Evolutionary conservation across 352 stramenopile genomes (phyloP).

Genomic region (Sclerospora graminicola): DNA sequence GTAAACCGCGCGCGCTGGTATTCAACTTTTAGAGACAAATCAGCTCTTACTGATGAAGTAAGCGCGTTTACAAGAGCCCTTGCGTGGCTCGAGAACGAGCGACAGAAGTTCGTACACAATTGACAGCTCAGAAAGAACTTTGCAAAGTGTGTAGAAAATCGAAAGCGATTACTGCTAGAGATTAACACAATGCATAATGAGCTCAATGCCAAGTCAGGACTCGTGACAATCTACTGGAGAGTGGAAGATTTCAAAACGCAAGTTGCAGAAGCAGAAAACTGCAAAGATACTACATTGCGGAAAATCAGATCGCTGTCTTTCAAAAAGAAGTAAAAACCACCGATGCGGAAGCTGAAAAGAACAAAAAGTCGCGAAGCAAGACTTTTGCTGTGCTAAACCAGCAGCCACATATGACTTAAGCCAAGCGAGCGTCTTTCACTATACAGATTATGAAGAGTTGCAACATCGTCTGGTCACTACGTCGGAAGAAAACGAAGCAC

Average conservation of each 20-base stretch:
- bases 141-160: constrained; percentile 28
- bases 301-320: constrained; percentile 26
- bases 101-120: constrained; percentile 30
- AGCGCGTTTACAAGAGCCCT: constrained; percentile 42
- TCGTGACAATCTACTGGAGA: constrained; percentile 50
- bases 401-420: constrained; percentile 48
- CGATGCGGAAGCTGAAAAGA: constrained; percentile 5
- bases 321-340: constrained; percentile 15
- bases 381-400: constrained; percentile 28
- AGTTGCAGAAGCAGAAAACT: constrained; percentile 19
- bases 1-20: constrained; percentile 55
- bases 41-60: constrained; percentile 55
- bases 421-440: constrained; percentile 43
- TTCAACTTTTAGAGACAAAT: constrained; percentile 67
- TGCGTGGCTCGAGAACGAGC: constrained; percentile 37
- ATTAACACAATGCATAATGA: constrained; percentile 41
- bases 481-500: constrained; percentile 32
- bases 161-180: constrained; percentile 38
- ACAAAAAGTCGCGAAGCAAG: constrained; percentile 7
- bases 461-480: constrained; percentile 29
- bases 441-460: constrained; percentile 42
- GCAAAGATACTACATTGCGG: constrained; percentile 22
- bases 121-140: constrained; percentile 34
- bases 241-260: constrained; percentile 32
- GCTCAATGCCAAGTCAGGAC: constrained; percentile 42